Percentiles rank a stretch among this genome's conserved stretches.
Evolutionary conservation across 768 basidiomycete genomes (phyloP).

Genomic region (Amanita molliuscula): DNA sequence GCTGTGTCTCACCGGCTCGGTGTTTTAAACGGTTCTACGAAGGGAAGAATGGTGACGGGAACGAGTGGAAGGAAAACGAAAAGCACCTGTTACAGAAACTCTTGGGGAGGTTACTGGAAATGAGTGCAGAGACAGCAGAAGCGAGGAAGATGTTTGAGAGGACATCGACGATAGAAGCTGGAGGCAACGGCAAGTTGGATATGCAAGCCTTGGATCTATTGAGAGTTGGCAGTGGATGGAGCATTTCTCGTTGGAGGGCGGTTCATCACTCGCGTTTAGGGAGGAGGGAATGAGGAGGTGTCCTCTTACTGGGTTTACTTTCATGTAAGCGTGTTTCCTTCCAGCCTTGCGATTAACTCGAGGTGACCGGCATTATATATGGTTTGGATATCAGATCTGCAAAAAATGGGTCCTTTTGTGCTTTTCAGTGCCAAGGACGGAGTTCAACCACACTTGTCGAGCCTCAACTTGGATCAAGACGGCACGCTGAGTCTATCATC

Average conservation of each 20-base stretch:
- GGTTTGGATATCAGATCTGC: conserved; percentile 39
- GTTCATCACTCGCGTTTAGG: conserved; percentile 37
- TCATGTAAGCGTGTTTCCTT: conserved; percentile 37
- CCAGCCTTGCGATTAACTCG: neutral
- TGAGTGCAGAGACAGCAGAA: conserved; percentile 59
- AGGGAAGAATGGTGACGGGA: conserved; percentile 9
- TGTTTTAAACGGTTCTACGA: conserved; percentile 39
- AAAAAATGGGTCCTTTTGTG: conserved; percentile 18
- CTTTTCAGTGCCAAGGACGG: conserved; percentile 29
- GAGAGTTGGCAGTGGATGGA: conserved; percentile 64
- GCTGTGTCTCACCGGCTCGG: conserved; percentile 40
- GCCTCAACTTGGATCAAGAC: conserved; percentile 38
- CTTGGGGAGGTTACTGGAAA: conserved; percentile 58
- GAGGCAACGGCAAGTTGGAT: conserved; percentile 38
- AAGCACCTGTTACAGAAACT: conserved; percentile 51
- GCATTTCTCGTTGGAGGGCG: conserved; percentile 60
- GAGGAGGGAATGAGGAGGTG: conserved; percentile 42
- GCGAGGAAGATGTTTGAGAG: conserved; percentile 55
- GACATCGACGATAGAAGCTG: conserved; percentile 33
- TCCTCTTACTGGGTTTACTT: conserved; percentile 57
- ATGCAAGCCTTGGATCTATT: conserved; percentile 60
- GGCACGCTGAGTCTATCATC: conserved; percentile 46
- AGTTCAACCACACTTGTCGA: conserved; percentile 24
- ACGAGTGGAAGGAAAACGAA: conserved; percentile 25
- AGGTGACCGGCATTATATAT: conserved; percentile 23